These are phyloP conservation scores for Diplodia sapinea DNA, from an alignment of 2,329 filamentous ascomycete genomes.

Conservation along the genomic window DNA sequence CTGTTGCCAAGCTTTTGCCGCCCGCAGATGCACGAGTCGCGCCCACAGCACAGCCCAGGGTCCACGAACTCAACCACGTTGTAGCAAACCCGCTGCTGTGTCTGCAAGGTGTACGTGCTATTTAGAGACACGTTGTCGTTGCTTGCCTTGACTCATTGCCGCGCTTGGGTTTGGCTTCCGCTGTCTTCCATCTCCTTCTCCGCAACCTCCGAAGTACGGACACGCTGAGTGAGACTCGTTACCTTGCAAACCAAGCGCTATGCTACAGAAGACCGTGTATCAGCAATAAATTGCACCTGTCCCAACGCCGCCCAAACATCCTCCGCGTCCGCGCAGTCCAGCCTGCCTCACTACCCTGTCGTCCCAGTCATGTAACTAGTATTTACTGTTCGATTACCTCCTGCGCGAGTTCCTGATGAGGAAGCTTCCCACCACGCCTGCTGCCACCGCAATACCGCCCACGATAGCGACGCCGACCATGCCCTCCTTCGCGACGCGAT, in stretches of 20 bases:
- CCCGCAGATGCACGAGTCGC: slow-evolving; percentile 12
- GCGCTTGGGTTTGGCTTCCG: not conserved
- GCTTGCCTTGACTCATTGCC: slow-evolving; percentile 8
- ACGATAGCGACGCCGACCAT: slow-evolving; percentile 94
- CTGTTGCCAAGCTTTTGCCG: slow-evolving; percentile 14
- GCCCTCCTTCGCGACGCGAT: slow-evolving; percentile 94
- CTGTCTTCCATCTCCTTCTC: slow-evolving; percentile 8
- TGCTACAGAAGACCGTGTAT: slow-evolving; percentile 19
- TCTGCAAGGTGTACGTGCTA: not conserved
- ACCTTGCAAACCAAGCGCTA: slow-evolving; percentile 18
- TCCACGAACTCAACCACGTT: slow-evolving; percentile 14
- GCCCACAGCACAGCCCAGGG: not conserved
- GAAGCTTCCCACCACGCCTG: slow-evolving; percentile 89
- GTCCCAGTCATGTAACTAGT: not conserved
- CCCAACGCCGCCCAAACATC: slow-evolving; percentile 27
- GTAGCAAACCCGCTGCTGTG: slow-evolving; percentile 3
- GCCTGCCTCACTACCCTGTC: not conserved
- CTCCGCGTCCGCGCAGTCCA: slow-evolving; percentile 17
- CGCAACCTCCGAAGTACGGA: not conserved
- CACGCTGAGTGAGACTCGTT: slow-evolving; percentile 7
- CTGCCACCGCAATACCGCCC: slow-evolving; percentile 88
- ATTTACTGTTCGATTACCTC: slow-evolving; percentile 47
- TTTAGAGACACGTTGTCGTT: not conserved
- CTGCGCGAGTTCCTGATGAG: slow-evolving; percentile 77
- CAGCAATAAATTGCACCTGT: slow-evolving; percentile 2